Conservation (phyloP, 257 asterid species). For the Lithospermum erythrorhizon region DNA sequence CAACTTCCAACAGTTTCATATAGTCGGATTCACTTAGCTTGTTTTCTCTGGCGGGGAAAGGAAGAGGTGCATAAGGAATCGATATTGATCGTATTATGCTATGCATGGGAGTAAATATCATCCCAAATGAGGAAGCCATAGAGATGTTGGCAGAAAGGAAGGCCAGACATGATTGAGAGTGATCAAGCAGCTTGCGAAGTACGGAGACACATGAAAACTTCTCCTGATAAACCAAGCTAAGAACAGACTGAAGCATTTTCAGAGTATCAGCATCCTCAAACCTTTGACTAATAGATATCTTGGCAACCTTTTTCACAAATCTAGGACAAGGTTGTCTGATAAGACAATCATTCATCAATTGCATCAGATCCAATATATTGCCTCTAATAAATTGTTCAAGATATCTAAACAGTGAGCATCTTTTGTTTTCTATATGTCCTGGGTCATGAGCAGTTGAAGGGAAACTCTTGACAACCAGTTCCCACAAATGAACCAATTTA, state of each 20-base stretch:
- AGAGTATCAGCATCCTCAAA: conserved; percentile 62
- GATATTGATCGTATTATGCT: conserved; percentile 46
- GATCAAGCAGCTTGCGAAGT: conserved; percentile 67
- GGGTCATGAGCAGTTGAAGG: conserved; percentile 22
- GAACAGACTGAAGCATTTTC: conserved; percentile 51
- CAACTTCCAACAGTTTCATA: conserved; percentile 48
- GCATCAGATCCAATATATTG: conserved; percentile 40
- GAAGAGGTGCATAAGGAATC: conserved; percentile 18
- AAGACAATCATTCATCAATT: conserved; percentile 43
- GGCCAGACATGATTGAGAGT: conserved; percentile 51
- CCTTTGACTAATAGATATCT: conserved; percentile 59
- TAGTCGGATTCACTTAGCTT: conserved; percentile 19
- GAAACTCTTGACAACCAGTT: conserved; percentile 39
- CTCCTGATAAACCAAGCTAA: conserved; percentile 42
- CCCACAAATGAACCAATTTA: conserved; percentile 63
- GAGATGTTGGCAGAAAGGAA: conserved; percentile 34
- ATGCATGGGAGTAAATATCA: conserved; percentile 53
- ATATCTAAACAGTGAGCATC: conserved; percentile 38
- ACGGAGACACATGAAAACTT: conserved; percentile 51
- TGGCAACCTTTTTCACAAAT: conserved; percentile 50
- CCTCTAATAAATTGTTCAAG: conserved; percentile 51
- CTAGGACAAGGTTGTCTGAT: conserved; percentile 50
- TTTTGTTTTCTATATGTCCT: conserved; percentile 24
- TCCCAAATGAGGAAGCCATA: conserved; percentile 42
- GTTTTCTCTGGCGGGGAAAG: conserved; percentile 22